Evolutionary conservation across 2,329 filamentous ascomycete species (phyloP).

Genomic region (Epichloe aotearoae): DNA sequence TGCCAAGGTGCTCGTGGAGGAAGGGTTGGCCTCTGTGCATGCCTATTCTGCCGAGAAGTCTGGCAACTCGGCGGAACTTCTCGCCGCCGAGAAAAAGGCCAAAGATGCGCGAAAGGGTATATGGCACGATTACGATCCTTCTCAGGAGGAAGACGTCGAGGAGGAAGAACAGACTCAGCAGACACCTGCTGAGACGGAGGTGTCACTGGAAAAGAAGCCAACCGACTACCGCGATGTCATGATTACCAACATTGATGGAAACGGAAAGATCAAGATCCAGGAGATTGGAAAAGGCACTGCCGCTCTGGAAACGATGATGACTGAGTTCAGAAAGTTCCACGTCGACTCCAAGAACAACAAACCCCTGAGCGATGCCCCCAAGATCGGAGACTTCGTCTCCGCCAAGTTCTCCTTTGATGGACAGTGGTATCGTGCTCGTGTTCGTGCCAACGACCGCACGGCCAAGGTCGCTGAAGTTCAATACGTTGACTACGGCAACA

Average conservation of each 20-base stretch:
- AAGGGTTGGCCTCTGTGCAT: constrained; percentile 85
- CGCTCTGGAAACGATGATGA: constrained; percentile 78
- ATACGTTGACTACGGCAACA: constrained; percentile 95
- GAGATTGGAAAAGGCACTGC: constrained; percentile 77
- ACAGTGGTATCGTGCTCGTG: constrained; percentile 86
- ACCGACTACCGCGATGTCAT: constrained; percentile 86
- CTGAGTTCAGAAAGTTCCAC: constrained; percentile 82
- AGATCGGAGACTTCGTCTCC: constrained; percentile 82
- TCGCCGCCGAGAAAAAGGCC: constrained; percentile 74
- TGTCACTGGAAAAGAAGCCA: constrained; percentile 50
- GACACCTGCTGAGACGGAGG: constrained; percentile 31
- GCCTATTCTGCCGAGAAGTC: constrained; percentile 93
- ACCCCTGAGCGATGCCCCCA: constrained; percentile 62
- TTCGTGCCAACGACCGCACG: constrained; percentile 85
- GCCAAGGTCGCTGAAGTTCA: constrained; percentile 80
- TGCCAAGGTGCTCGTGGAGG: constrained; percentile 82
- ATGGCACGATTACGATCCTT: constrained; percentile 92
- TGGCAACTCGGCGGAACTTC: constrained; percentile 75
- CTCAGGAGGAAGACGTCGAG: constrained; percentile 57
- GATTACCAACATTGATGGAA: constrained; percentile 77
- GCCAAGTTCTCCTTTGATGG: constrained; percentile 82
- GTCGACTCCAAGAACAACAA: constrained; percentile 68
- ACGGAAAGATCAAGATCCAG: constrained; percentile 78
- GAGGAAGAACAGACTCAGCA: constrained; percentile 39
- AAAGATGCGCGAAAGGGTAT: constrained; percentile 80